Conservation (phyloP, 441 rosid genomes). For the Bruguiera hainesii region DNA sequence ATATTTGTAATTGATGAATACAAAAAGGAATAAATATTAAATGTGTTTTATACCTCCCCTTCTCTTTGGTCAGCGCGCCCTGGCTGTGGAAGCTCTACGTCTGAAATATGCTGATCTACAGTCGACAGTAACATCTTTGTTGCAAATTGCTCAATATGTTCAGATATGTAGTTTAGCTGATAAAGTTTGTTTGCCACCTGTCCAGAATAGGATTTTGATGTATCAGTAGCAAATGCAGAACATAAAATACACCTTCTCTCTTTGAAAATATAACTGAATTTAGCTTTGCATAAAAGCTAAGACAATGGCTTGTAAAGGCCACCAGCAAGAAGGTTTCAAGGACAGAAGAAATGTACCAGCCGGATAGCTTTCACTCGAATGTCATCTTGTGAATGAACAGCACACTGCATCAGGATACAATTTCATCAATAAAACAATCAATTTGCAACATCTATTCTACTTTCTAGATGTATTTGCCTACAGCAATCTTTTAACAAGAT, state of each 20-base stretch:
- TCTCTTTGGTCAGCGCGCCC: slow-evolving; percentile 48
- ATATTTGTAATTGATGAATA: background rate
- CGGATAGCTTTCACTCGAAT: slow-evolving; percentile 95
- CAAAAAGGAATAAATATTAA: background rate
- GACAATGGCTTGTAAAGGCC: slow-evolving; percentile 7
- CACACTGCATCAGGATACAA: slow-evolving; percentile 66
- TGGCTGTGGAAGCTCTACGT: slow-evolving; percentile 39
- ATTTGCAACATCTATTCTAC: slow-evolving; percentile 1
- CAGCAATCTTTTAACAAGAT: background rate
- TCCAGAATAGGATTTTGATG: slow-evolving; percentile 26
- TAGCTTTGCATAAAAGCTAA: background rate
- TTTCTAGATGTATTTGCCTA: background rate
- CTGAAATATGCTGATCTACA: slow-evolving; percentile 53
- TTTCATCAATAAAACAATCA: slow-evolving; percentile 24
- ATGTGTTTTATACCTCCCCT: slow-evolving; percentile 52
- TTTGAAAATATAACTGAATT: background rate
- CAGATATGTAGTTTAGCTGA: slow-evolving; percentile 72
- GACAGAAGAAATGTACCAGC: slow-evolving; percentile 54
- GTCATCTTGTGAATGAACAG: slow-evolving; percentile 94
- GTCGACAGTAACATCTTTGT: slow-evolving; percentile 72
- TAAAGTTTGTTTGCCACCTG: slow-evolving; percentile 98
- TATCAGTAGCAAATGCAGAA: slow-evolving; percentile 17
- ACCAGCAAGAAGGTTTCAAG: background rate
- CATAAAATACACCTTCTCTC: slow-evolving; percentile 8
- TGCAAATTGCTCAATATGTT: slow-evolving; percentile 87